Evolutionary conservation across 1,284 basidiomycete species (phyloP), one percentile per base, ranked within the genome.

Genomic region (Marasmius fiardii): DNA sequence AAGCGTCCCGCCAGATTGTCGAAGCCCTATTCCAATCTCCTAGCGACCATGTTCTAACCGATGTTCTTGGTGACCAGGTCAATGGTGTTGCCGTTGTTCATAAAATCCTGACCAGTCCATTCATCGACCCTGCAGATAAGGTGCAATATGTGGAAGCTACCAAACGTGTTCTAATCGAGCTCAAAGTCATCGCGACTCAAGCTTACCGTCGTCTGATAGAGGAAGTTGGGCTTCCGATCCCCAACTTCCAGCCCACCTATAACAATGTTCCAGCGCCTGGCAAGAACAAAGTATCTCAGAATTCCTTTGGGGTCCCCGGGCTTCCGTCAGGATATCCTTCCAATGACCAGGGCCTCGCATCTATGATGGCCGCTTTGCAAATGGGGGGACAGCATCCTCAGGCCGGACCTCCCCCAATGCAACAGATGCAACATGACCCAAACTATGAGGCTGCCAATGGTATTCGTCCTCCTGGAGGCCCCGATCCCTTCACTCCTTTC

Each of bases 61-160:
- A 99, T 67, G 90, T 99, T 41, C 77, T 99, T 58, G 88, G 88
- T 51, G 95, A 97, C 70, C 94, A 97, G 73, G 92, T 95, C 56
- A 98, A 98, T 68, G 96, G 96, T 18, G 89, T 93, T 51, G 89
- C 94, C 31, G 92, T 97, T 43, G 88, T 98, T 35, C 91, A 93
- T 71, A 98, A 98, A 73, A 90, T 98, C 59, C 73, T 98, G 60
- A 90, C 90, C 2, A 93, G 90, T 67, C 80, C 88, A 16, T 92
- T 89, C 73, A 79, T 98, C 58, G 86, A 93, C 43, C 80, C 84
- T 7, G 67, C 73, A 1, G 83, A 90, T 61, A 91, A 90, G 67
- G 74, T 78, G 2, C 75, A 72, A 43, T 91, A 92, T 63, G 76
- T 92, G 1, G 93, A 94, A 63, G 90, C 92, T 2, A 93, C 91